Evolutionary conservation across 441 rosid genomes (phyloP).

Genomic region (Biscutella laevigata): DNA sequence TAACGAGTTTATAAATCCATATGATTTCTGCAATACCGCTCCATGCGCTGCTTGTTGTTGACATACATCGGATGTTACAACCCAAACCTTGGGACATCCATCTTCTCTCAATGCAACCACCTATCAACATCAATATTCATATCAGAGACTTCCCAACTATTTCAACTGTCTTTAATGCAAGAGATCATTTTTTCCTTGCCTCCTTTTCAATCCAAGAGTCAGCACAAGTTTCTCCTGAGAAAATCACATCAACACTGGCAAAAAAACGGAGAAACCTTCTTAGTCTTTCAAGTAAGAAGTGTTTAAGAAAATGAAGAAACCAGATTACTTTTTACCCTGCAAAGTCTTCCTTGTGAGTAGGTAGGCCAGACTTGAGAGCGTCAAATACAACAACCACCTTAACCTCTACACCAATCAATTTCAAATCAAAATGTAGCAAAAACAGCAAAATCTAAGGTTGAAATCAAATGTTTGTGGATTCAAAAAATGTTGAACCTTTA

Average conservation of each 20-base stretch:
- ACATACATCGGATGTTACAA: constrained; percentile 73
- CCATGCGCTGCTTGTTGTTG: constrained; percentile 85
- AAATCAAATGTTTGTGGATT: neutral
- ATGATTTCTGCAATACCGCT: constrained; percentile 47
- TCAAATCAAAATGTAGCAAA: constrained; percentile 4
- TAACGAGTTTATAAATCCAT: neutral
- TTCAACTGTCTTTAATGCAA: constrained; percentile 3
- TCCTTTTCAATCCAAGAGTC: constrained; percentile 94
- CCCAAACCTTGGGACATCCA: constrained; percentile 94
- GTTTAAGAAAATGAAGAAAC: too few species aligned
- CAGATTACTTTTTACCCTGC: too few species aligned
- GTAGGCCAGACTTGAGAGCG: constrained; percentile 87
- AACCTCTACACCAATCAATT: constrained; percentile 48
- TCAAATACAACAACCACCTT: constrained; percentile 91
- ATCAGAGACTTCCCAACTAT: neutral
- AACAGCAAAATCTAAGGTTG: neutral
- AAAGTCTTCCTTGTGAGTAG: constrained; percentile 73
- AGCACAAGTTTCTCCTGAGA: constrained; percentile 72
- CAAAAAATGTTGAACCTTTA: constrained; percentile 38
- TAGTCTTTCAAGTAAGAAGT: neutral
- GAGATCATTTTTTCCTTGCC: constrained; percentile 32
- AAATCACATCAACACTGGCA: constrained; percentile 72
- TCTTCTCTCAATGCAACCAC: constrained; percentile 75
- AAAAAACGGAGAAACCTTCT: constrained; percentile 11
- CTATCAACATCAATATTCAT: constrained; percentile 31